Evolutionary conservation across 2,329 filamentous ascomycete genomes (phyloP).

Genomic region (Penicillium sp.): DNA sequence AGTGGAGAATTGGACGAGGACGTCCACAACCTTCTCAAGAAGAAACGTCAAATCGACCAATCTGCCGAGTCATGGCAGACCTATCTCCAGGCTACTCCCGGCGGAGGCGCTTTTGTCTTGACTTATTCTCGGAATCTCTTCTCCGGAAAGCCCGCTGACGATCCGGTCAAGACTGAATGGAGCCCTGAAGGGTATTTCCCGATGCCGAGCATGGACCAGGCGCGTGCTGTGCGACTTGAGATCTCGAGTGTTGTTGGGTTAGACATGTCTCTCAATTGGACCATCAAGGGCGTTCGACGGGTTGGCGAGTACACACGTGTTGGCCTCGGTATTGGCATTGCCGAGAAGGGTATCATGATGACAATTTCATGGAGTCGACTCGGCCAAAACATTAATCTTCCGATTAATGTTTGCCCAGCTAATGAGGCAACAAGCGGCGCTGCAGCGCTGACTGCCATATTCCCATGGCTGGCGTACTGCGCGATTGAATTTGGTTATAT

Average conservation of each 20-base stretch:
- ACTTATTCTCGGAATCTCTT: slow-evolving; percentile 35
- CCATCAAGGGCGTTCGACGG: slow-evolving; percentile 29
- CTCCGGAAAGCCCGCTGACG: slow-evolving; percentile 26
- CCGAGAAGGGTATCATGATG: slow-evolving; percentile 31
- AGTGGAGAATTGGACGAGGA: slow-evolving; percentile 16
- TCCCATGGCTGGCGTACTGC: slow-evolving; percentile 36
- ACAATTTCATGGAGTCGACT: slow-evolving; percentile 35
- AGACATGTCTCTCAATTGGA: slow-evolving; percentile 29
- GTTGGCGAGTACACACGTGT: slow-evolving; percentile 34
- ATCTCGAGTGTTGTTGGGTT: slow-evolving; percentile 22
- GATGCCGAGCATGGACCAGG: slow-evolving; percentile 21
- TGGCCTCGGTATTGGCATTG: slow-evolving; percentile 34
- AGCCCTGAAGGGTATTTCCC: slow-evolving; percentile 34
- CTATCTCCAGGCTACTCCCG: slow-evolving; percentile 24
- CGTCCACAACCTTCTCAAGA: slow-evolving; percentile 2
- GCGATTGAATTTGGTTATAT: slow-evolving; percentile 37
- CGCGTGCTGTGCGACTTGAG: slow-evolving; percentile 31
- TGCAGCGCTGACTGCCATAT: slow-evolving; percentile 28
- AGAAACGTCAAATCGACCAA: slow-evolving; percentile 17
- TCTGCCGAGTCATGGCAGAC: slow-evolving; percentile 31
- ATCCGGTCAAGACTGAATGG: slow-evolving; percentile 34
- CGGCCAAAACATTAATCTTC: slow-evolving; percentile 34
- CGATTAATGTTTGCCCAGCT: slow-evolving; percentile 32
- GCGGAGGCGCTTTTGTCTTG: slow-evolving; percentile 23
- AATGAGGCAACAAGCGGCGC: slow-evolving; percentile 29